phyloP scores from a whole-genome alignment of 495 filamentous ascomycete genomes.

The Trypethelium eluteriae region DNA sequence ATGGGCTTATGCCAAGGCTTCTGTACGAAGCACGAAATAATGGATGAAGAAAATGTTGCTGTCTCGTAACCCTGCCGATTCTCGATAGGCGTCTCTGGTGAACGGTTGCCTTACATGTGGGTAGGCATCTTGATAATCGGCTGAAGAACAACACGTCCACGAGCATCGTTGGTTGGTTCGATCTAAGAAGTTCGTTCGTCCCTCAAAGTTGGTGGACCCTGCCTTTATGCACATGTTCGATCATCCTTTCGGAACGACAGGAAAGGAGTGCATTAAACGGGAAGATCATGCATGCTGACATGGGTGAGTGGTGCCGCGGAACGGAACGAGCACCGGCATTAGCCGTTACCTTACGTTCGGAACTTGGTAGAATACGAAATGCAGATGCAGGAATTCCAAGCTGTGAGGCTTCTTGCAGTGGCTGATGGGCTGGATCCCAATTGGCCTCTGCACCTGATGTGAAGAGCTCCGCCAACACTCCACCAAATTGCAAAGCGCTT shows the following conservation, averaged over 20 bases:
- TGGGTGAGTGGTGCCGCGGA: background rate
- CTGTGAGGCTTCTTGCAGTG: background rate
- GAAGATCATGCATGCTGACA: background rate
- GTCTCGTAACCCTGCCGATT: background rate
- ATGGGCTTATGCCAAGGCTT: background rate
- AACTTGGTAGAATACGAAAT: background rate
- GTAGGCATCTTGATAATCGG: background rate
- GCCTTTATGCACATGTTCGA: background rate
- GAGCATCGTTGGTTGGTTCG: background rate
- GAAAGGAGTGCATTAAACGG: background rate
- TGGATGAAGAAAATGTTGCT: background rate
- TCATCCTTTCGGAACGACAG: background rate
- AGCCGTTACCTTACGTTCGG: background rate
- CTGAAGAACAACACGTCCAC: background rate
- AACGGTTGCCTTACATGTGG: background rate
- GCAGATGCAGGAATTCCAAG: background rate
- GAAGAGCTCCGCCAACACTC: too few species aligned
- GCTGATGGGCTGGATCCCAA: too few species aligned
- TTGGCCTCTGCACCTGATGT: too few species aligned
- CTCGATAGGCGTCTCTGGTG: background rate
- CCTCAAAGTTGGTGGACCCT: background rate
- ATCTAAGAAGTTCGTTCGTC: background rate
- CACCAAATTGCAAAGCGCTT: too few species aligned
- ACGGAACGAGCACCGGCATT: background rate
- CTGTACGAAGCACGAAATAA: background rate